A percentile compares a stretch with the other conserved stretches of the same genome.
Evolutionary conservation across 306 rosid species (phyloP).

Genomic region (Lablab purpureus): DNA sequence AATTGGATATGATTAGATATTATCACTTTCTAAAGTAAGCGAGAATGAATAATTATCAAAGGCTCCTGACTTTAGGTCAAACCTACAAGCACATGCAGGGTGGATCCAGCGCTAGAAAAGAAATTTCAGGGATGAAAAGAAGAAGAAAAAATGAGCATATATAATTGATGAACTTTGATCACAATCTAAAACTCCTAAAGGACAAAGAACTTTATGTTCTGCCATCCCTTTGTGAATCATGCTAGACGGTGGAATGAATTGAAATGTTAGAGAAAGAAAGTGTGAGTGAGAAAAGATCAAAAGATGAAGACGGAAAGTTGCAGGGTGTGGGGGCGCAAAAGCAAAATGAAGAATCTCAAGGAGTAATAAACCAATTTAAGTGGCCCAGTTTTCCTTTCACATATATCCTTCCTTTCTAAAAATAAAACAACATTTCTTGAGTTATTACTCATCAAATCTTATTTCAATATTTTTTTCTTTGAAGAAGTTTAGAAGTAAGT

Average conservation of each 20-base stretch:
- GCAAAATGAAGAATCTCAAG: constrained; percentile 51
- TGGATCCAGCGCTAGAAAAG: constrained; percentile 51
- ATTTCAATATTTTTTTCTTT: too few relatives aligned
- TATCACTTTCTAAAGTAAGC: constrained; percentile 6
- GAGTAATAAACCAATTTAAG: background rate
- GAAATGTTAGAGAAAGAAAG: constrained; percentile 6
- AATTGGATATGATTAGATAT: constrained; percentile 38
- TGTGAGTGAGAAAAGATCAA: background rate
- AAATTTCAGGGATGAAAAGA: constrained; percentile 16
- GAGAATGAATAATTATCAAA: constrained; percentile 11
- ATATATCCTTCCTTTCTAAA: too few relatives aligned
- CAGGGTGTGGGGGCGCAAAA: constrained; percentile 5
- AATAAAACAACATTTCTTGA: too few relatives aligned
- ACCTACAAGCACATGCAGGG: constrained; percentile 35
- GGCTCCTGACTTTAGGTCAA: constrained; percentile 10
- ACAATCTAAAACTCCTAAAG: constrained; percentile 13
- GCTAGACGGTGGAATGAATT: background rate
- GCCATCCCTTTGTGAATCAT: background rate
- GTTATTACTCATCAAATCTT: too few relatives aligned
- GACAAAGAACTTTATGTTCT: constrained; percentile 22
- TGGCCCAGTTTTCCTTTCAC: background rate
- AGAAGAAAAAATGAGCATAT: background rate
- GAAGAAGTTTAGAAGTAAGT: too few relatives aligned
- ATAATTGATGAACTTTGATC: constrained; percentile 14
- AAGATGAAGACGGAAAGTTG: constrained; percentile 30